Conservation (phyloP, 768 basidiomycete species). For the Glaciozyma antarctica region DNA sequence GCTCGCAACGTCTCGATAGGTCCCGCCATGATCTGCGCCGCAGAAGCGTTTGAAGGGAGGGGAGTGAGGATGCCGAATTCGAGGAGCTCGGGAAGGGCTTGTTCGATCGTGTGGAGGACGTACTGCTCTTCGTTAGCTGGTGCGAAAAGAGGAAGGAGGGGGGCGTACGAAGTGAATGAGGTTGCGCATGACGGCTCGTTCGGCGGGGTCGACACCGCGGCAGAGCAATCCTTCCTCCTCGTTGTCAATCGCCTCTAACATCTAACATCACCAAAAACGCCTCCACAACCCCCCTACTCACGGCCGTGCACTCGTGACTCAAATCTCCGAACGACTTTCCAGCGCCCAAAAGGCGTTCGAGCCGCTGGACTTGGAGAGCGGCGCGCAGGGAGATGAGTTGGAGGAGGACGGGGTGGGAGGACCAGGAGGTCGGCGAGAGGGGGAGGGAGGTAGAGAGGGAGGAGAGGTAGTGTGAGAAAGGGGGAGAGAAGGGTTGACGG, state of each 20-base stretch:
- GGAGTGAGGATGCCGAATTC: constrained; percentile 45
- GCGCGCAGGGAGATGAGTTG: constrained; percentile 55
- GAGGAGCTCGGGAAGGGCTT: constrained; percentile 52
- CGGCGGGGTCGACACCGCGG: constrained; percentile 29
- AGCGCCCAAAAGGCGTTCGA: constrained; percentile 40
- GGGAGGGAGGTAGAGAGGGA: constrained; percentile 39
- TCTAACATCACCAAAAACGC: constrained; percentile 56
- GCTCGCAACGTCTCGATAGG: constrained; percentile 13
- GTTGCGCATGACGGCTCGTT: constrained; percentile 30
- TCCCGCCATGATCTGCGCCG: not conserved
- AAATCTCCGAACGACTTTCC: constrained; percentile 42
- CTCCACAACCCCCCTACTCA: constrained; percentile 57
- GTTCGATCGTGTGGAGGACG: constrained; percentile 52
- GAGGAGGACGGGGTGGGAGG: constrained; percentile 42
- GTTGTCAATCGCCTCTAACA: constrained; percentile 44
- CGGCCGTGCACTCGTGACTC: constrained; percentile 51
- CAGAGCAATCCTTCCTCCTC: constrained; percentile 39
- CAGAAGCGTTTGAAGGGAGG: constrained; percentile 31
- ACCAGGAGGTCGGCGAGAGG: constrained; percentile 22
- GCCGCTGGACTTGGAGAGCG: constrained; percentile 49
- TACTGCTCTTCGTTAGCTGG: constrained; percentile 44
- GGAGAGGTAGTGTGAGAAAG: constrained; percentile 53
- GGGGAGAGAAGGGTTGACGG: constrained; percentile 38
- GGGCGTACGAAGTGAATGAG: constrained; percentile 3
- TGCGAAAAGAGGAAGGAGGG: not conserved